Percentiles rank a stretch among this genome's conserved stretches.
phyloP scores from a whole-genome alignment of 306 rosid species.

The Medicago truncatula region DNA sequence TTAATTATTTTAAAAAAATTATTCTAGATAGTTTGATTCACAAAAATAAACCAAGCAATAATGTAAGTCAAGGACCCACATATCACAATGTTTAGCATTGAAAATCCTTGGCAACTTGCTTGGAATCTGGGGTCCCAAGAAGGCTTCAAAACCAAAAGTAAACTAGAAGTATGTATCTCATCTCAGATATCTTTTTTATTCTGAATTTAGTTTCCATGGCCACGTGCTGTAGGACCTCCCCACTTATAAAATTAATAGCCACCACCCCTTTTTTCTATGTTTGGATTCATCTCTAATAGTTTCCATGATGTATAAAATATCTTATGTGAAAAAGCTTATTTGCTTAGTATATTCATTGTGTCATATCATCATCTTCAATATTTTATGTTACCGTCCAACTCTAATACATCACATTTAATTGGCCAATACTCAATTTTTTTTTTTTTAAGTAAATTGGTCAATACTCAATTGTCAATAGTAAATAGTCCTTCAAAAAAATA shows the following conservation, averaged over 20 bases:
- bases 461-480: too few species aligned
- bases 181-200: conserved; percentile 19
- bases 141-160: conserved; percentile 41
- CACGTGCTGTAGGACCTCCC: conserved; percentile 52
- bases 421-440: too few species aligned
- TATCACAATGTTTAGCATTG: conserved; percentile 29
- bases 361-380: not conserved
- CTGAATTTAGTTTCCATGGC: conserved; percentile 19
- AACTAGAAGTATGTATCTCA: conserved; percentile 19
- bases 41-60: not conserved
- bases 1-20: not conserved
- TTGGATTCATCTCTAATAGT: conserved; percentile 8
- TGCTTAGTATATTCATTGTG: not conserved
- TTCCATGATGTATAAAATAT: conserved; percentile 16
- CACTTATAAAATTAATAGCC: conserved; percentile 6
- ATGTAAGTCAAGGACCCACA: conserved; percentile 30
- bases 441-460: too few species aligned
- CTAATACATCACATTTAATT: not conserved
- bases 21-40: not conserved
- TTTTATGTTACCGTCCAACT: not conserved
- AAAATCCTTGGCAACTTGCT: conserved; percentile 30
- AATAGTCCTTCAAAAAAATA: too few species aligned
- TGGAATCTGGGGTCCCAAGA: conserved; percentile 35
- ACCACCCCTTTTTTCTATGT: conserved; percentile 18
- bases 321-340: not conserved